Evolutionary conservation across 768 basidiomycete species (phyloP).

Genomic region (Paxillus involutus): DNA sequence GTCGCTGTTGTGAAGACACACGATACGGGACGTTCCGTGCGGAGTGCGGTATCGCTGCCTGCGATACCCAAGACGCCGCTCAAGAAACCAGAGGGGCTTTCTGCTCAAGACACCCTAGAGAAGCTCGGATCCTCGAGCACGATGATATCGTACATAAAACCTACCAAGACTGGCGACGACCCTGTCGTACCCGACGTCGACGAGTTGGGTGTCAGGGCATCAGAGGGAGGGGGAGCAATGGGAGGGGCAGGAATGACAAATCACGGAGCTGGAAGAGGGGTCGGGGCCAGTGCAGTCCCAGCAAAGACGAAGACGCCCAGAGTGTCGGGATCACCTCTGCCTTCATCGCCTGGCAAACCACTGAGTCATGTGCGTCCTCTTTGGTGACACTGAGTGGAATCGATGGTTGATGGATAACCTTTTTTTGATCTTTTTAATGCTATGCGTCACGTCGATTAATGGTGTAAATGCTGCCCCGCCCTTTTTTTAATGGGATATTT

Average conservation of each 20-base stretch:
- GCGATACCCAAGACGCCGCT: conserved; percentile 30
- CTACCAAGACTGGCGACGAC: conserved; percentile 47
- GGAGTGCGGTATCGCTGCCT: conserved; percentile 43
- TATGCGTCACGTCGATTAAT: conserved; percentile 30
- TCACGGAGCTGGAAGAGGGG: conserved; percentile 21
- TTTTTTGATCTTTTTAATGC: conserved; percentile 19
- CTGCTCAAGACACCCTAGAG: conserved; percentile 27
- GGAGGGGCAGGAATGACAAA: conserved; percentile 4
- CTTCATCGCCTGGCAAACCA: conserved; percentile 57
- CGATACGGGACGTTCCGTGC: conserved; percentile 34
- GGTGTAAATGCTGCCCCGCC: conserved; percentile 27
- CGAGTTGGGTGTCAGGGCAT: conserved; percentile 41
- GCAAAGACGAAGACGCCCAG: conserved; percentile 23
- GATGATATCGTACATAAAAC: conserved; percentile 62
- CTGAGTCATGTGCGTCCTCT: conserved; percentile 87
- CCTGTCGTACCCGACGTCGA: conserved; percentile 33
- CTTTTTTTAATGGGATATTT: conserved; percentile 27
- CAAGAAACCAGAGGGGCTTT: conserved; percentile 20
- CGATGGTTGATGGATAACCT: conserved; percentile 40
- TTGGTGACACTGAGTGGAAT: conserved; percentile 54
- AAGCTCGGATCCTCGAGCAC: conserved; percentile 76
- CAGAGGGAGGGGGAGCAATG: conserved; percentile 47
- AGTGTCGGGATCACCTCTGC: conserved; percentile 27
- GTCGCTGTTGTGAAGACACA: conserved; percentile 27
- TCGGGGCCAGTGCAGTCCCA: conserved; percentile 14